Evolutionary conservation across 805 yeast species (phyloP), one percentile per base, ranked within the genome.

Genomic region (Kuraishia capsulata): DNA sequence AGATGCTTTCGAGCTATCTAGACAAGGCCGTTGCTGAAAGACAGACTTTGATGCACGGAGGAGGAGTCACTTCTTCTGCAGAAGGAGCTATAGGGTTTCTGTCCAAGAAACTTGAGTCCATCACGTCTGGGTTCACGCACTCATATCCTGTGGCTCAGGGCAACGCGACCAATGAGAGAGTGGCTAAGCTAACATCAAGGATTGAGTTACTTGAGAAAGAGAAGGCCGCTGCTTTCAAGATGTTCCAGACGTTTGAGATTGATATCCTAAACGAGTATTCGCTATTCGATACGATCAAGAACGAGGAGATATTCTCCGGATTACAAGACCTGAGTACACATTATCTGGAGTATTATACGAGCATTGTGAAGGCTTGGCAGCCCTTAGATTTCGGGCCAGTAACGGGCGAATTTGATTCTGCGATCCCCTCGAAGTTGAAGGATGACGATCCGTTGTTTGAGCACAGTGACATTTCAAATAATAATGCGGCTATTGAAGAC

Each of bases 1-100:
- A 92, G 53, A 94, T 84, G 37, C 65, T 90, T 33, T 73, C 76
- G 30, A 94, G 83, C 39, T 90, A 90, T 59, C 63, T 88, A 40
- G 67, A 69, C 30, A 82, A 85, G 50, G 78, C 95, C 0, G 68
- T 73, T 36, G 62, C 64, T 30, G 97, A 90, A 47, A 76, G 78
- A 47, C 53, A 54, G 4, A 38, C 52, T 39, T 34, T 61, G 19
- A 41, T 57, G 37, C 52, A 51, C 38, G 64, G 64, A 4, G 64
- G 65, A 1, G 52, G 62, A 9, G 44, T 59, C n/a, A 54, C 60
- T 1, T 43, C 62, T 2, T 43, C 63, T 1, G 49, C 64, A 1
- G 66, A 61, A 34, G 64, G 64, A 9, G 56, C 59, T 4, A 43
- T 61, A 1, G 50, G 57, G 11, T 61, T 51, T 42, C 41, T 61